phyloP scores from a whole-genome alignment of 2,329 filamentous ascomycete species.

The Cordyceps cateniannulata region DNA sequence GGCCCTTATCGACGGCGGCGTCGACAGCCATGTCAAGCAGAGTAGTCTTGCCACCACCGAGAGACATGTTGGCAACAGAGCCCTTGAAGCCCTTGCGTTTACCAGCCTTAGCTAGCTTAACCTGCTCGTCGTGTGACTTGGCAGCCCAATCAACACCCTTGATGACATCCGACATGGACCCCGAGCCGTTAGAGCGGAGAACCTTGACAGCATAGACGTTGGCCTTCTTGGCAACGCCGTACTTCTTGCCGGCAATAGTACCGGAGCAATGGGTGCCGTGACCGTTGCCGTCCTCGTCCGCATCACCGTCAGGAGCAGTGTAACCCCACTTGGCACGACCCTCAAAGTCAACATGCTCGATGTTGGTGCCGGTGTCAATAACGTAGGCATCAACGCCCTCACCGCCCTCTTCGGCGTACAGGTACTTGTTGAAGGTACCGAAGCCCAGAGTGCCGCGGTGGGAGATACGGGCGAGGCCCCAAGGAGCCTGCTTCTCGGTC shows the following conservation, averaged over 20 bases:
- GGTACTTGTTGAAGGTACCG: constrained; percentile 95
- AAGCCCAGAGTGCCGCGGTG: constrained; percentile 85
- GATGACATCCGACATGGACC: constrained; percentile 97
- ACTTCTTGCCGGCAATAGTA: constrained; percentile 96
- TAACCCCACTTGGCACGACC: constrained; percentile 94
- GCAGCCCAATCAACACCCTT: constrained; percentile 97
- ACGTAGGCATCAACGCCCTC: constrained; percentile 99
- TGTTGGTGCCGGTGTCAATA: constrained; percentile 95
- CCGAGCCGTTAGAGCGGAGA: constrained; percentile 91
- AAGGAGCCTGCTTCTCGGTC: constrained; percentile 89
- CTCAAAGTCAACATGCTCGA: constrained; percentile 92
- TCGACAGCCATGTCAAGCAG: constrained; percentile 90
- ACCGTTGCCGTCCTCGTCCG: constrained; percentile 89
- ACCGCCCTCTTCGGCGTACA: constrained; percentile 82
- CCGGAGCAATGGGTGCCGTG: constrained; percentile 99
- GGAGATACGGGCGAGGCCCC: constrained; percentile 97
- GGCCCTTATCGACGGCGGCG: constrained; percentile 81
- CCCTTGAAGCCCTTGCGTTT: constrained; percentile 98
- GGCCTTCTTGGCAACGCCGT: constrained; percentile 99
- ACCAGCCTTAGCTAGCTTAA: constrained; percentile 72
- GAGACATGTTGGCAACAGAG: constrained; percentile 97
- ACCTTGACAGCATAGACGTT: constrained; percentile 97
- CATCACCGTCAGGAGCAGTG: constrained; percentile 82
- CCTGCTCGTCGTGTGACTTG: constrained; percentile 67
- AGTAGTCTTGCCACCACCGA: constrained; percentile 93